Evolutionary conservation across 2,329 filamentous ascomycete genomes (phyloP).

Genomic region (Alternaria gaisen): DNA sequence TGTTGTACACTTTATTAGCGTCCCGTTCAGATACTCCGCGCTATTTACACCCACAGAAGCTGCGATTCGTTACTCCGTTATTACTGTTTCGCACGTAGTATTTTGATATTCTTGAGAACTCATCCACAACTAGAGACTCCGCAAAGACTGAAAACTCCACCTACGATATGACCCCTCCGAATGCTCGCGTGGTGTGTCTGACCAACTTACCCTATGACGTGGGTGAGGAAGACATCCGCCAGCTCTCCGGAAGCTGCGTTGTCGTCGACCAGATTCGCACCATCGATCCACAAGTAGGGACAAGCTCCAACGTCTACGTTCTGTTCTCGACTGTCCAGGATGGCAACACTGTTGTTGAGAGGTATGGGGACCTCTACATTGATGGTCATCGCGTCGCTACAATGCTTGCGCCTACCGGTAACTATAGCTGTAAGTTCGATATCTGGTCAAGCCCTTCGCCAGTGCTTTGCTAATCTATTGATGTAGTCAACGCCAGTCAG

Average conservation of each 20-base stretch:
- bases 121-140: background rate
- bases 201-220: background rate
- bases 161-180: background rate
- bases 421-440: background rate
- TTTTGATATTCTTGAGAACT: background rate
- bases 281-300: background rate
- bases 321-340: background rate
- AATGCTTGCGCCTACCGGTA: background rate
- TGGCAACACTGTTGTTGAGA: background rate
- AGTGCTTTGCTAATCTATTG: background rate
- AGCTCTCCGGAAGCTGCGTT: background rate
- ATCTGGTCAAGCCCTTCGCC: background rate
- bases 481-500: background rate
- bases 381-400: background rate
- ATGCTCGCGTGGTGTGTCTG: background rate
- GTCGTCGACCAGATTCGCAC: slow-evolving; percentile 3
- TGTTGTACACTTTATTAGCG: background rate
- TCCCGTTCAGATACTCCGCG: background rate
- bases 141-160: background rate
- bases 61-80: background rate
- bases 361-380: background rate
- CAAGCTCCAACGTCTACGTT: background rate
- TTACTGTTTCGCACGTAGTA: background rate
- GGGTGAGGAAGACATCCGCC: background rate
- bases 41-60: background rate